Evolutionary conservation across 1,284 basidiomycete genomes (phyloP), one percentile per base, ranked within the genome.

Genomic region (Macrocystidia cucumis): DNA sequence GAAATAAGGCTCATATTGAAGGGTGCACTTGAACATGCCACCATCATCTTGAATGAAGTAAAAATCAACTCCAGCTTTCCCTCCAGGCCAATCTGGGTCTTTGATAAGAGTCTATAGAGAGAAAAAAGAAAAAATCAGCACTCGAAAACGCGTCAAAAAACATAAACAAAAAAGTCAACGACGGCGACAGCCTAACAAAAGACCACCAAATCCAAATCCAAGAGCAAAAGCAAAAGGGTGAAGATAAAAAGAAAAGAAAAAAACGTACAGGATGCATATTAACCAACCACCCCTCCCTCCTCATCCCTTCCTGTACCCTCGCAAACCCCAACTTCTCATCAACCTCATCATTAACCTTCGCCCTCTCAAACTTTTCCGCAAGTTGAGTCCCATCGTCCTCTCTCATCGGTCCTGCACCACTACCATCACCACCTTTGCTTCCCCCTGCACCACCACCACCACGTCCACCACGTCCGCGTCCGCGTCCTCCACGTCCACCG

Each of bases 21-120:
- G 72, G 1, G 95, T 98, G 45, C 79, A 83, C 57, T 98, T 98
- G 72, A 99, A 98, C 79, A 90, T 90, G 21, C 74, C 78, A 3
- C 95, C 95, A 44, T 98, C 92, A 51, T 98, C 93, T 61, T 98
- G 82, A 47, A 98, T 91, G 51, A 99, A 98, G 59, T 97, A 98
- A 49, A 84, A 97, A 53, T 99, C 95, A 7, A 99, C 93, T 7
- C 85, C 92, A 4, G 90, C 86, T 45, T 79, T 82, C 11, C 91
- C 91, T 9, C 74, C 74, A 5, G 85, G 72, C 64, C 80, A 81
- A 29, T 86, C 80, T 2, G 87, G 64, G 50, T 93, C 91, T 56
- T 89, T 86, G 12, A 96, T 57, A 3, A 96, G 62, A 0, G 91
- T 97, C 79, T 91, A 40, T 5, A 24, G 20, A 34, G 21, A 6